A percentile compares a stretch with the other conserved stretches of the same genome.
phyloP scores from a whole-genome alignment of 2,329 filamentous ascomycete genomes.

The Ophiostoma montium region DNA sequence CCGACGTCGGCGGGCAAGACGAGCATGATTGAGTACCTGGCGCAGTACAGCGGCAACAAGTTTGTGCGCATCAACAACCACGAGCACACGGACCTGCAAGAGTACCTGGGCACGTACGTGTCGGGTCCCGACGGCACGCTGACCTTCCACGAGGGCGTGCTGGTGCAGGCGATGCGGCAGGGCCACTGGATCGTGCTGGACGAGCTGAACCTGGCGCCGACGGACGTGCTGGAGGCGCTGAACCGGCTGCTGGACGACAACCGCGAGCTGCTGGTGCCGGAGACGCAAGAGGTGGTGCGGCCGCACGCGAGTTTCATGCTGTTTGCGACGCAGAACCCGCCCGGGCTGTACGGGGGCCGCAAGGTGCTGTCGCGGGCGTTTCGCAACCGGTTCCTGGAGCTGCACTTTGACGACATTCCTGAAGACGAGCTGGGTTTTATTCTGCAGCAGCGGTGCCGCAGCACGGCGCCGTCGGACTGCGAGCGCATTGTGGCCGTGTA shows the following conservation, averaged over 20 bases:
- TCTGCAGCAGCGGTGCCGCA: constrained; percentile 72
- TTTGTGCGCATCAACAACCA: constrained; percentile 99
- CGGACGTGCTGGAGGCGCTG: constrained; percentile 88
- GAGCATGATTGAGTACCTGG: constrained; percentile 97
- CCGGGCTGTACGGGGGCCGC: constrained; percentile 85
- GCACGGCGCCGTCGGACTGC: constrained; percentile 80
- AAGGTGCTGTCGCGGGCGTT: constrained; percentile 91
- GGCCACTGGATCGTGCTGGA: constrained; percentile 98
- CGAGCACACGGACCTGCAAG: constrained; percentile 94
- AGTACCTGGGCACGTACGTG: constrained; percentile 90
- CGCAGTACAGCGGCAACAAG: constrained; percentile 91
- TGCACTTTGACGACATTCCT: constrained; percentile 97
- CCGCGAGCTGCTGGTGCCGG: constrained; percentile 83
- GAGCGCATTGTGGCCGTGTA: constrained; percentile 86
- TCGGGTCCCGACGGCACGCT: constrained; percentile 75
- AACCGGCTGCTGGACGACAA: constrained; percentile 96
- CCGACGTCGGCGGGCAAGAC: constrained; percentile 97
- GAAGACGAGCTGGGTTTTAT: constrained; percentile 89
- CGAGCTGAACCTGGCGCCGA: constrained; percentile 91
- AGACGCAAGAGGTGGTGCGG: constrained; percentile 86
- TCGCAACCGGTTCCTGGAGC: constrained; percentile 87
- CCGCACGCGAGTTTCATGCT: constrained; percentile 95
- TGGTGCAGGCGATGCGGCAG: constrained; percentile 82
- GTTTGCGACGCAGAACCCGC: constrained; percentile 94
- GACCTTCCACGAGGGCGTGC: constrained; percentile 79